Evolutionary conservation across 73 alveolate genomes (phyloP).

Genomic region (Tetrahymena elliotti): DNA sequence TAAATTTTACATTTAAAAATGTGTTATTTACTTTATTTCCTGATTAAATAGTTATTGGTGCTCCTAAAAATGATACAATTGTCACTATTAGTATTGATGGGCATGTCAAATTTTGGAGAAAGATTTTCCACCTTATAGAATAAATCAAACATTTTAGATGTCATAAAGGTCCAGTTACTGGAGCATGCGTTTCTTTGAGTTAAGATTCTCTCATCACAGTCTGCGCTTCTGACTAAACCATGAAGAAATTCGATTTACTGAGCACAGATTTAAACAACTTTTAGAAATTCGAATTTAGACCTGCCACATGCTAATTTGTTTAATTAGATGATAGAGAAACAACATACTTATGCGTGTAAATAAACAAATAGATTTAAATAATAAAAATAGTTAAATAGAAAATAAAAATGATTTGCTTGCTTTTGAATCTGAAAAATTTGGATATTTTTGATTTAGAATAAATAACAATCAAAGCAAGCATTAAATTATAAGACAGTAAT

Average conservation of each 20-base stretch:
- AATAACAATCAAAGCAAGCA: too few relatives aligned
- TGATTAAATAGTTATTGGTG: slow-evolving; percentile 23
- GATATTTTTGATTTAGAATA: neutral
- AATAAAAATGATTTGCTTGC: too few relatives aligned
- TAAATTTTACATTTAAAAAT: too few relatives aligned
- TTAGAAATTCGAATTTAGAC: slow-evolving; percentile 58
- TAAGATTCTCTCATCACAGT: slow-evolving; percentile 69
- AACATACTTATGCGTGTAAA: neutral
- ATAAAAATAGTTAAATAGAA: neutral
- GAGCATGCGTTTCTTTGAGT: slow-evolving; percentile 55
- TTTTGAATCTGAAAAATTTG: neutral
- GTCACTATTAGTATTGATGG: slow-evolving; percentile 86
- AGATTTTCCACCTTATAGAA: slow-evolving; percentile 72
- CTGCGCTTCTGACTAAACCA: slow-evolving; percentile 63
- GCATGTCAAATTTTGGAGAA: slow-evolving; percentile 84
- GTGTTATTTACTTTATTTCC: neutral
- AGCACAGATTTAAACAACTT: slow-evolving; percentile 73
- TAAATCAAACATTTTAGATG: slow-evolving; percentile 79
- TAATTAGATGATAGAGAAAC: slow-evolving; percentile 29
- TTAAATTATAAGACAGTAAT: too few relatives aligned
- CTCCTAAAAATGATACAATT: slow-evolving; percentile 61
- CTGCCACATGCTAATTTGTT: slow-evolving; percentile 69
- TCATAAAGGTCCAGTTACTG: slow-evolving; percentile 71
- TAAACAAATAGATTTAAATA: neutral
- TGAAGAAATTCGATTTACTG: slow-evolving; percentile 76